Conservation (phyloP, 2,329 filamentous ascomycete genomes). For the Talaromyces piceae region DNA sequence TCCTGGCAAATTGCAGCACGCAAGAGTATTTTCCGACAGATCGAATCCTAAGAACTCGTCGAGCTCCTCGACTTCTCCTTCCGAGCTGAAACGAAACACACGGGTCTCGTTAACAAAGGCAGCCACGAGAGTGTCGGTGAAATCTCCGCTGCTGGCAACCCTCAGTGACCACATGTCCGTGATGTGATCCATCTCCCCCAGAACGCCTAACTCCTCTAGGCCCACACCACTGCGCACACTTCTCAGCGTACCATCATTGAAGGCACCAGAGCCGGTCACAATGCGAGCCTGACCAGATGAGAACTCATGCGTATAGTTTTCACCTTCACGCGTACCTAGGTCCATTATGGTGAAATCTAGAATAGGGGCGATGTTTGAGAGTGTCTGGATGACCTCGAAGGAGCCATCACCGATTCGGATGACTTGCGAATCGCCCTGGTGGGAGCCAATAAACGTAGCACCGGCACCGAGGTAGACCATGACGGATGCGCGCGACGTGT, state of each 20-base stretch:
- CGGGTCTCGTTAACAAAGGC: constrained; percentile 80
- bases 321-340: constrained; percentile 75
- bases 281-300: constrained; percentile 91
- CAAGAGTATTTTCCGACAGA: constrained; percentile 63
- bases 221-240: constrained; percentile 92
- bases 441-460: constrained; percentile 78
- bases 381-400: constrained; percentile 63
- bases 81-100: constrained; percentile 65
- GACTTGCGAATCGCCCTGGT: constrained; percentile 86
- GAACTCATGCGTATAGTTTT: constrained; percentile 77
- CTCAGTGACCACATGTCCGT: constrained; percentile 66
- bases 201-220: constrained; percentile 74
- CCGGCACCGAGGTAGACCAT: constrained; percentile 65
- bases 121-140: constrained; percentile 63
- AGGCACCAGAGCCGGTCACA: constrained; percentile 86
- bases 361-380: constrained; percentile 82
- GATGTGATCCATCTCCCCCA: constrained; percentile 70
- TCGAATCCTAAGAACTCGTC: constrained; percentile 65
- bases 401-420: constrained; percentile 56
- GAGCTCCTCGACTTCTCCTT: constrained; percentile 79
- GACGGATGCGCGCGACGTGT: constrained; percentile 66
- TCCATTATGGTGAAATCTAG: constrained; percentile 96
- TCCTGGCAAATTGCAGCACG: constrained; percentile 58
- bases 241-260: constrained; percentile 77
- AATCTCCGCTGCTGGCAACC: constrained; percentile 37